These are phyloP conservation scores for Fagus sylvatica DNA, from an alignment of 306 rosid species.

Conservation along the genomic window DNA sequence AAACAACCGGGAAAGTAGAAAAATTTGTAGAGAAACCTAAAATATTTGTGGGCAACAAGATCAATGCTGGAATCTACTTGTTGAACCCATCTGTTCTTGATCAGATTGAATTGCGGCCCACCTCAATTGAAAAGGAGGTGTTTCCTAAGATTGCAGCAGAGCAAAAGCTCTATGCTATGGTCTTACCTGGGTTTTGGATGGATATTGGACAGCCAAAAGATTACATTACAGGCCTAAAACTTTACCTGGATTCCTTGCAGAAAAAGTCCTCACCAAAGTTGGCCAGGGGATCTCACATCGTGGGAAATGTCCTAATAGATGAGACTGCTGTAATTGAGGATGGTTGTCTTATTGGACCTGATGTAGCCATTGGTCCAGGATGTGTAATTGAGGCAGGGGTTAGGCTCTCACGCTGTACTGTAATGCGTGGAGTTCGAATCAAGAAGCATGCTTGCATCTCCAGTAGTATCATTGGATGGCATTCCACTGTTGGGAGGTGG, in stretches of 20 bases:
- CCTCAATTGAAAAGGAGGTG: constrained; percentile 96
- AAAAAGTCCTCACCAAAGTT: constrained; percentile 68
- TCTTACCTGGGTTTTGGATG: constrained; percentile 99
- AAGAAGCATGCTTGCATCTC: constrained; percentile 90
- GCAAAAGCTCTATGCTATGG: constrained; percentile 87
- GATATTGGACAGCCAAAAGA: constrained; percentile 99
- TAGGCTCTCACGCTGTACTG: constrained; percentile 84
- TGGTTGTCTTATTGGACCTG: constrained; percentile 98
- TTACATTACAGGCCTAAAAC: constrained; percentile 85
- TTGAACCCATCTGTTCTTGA: constrained; percentile 89
- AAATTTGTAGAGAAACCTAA: constrained; percentile 97
- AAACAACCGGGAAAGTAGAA: constrained; percentile 85
- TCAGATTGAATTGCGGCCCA: constrained; percentile 85
- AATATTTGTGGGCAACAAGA: constrained; percentile 96
- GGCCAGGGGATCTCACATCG: constrained; percentile 69
- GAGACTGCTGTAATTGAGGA: constrained; percentile 86
- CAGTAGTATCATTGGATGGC: constrained; percentile 96
- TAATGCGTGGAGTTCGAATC: constrained; percentile 88
- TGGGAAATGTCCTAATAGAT: constrained; percentile 91
- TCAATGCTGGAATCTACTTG: constrained; percentile 96
- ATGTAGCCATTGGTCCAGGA: constrained; percentile 96
- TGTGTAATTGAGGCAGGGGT: constrained; percentile 87
- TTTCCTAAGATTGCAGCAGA: constrained; percentile 90
- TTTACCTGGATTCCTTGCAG: constrained; percentile 76
- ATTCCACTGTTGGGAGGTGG: constrained; percentile 94